These are phyloP conservation scores for Thielaviopsis musarum DNA, from an alignment of 2,329 filamentous ascomycete genomes.

Conservation along the genomic window DNA sequence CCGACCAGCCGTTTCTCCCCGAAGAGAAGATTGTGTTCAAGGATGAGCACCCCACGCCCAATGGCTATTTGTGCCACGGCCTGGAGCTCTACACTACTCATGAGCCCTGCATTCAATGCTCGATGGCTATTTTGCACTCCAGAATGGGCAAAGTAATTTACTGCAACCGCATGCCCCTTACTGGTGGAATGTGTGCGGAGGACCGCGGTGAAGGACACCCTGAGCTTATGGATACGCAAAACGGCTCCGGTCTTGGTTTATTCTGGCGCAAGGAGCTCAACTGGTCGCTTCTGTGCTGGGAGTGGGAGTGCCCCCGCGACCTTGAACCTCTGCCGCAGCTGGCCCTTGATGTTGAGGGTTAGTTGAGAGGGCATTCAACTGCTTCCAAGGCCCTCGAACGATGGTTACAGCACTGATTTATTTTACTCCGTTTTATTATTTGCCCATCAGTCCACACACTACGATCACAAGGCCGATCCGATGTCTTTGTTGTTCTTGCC, in stretches of 20 bases:
- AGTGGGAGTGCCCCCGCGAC: slow-evolving; percentile 40
- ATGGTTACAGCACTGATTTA: background rate
- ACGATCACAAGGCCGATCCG: too few species aligned
- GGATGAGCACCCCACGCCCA: slow-evolving; percentile 47
- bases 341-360: slow-evolving; percentile 11
- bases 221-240: slow-evolving; percentile 23
- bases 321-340: slow-evolving; percentile 19
- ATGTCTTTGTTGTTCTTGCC: too few species aligned
- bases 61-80: slow-evolving; percentile 86
- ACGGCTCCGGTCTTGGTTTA: slow-evolving; percentile 45
- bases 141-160: slow-evolving; percentile 79
- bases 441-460: too few species aligned
- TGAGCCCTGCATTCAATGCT: slow-evolving; percentile 92
- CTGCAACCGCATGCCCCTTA: slow-evolving; percentile 58
- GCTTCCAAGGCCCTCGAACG: background rate
- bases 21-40: slow-evolving; percentile 47
- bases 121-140: slow-evolving; percentile 90
- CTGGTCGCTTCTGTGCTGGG: slow-evolving; percentile 72
- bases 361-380: slow-evolving; percentile 7
- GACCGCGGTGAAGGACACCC: slow-evolving; percentile 35
- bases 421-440: background rate
- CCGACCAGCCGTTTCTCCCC: slow-evolving; percentile 49
- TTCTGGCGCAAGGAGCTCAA: slow-evolving; percentile 66
- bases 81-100: slow-evolving; percentile 90
- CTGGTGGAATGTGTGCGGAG: slow-evolving; percentile 71